These are phyloP conservation scores for Lagenidium giganteum DNA, from an alignment of 352 stramenopile genomes.

Conservation along the genomic window DNA sequence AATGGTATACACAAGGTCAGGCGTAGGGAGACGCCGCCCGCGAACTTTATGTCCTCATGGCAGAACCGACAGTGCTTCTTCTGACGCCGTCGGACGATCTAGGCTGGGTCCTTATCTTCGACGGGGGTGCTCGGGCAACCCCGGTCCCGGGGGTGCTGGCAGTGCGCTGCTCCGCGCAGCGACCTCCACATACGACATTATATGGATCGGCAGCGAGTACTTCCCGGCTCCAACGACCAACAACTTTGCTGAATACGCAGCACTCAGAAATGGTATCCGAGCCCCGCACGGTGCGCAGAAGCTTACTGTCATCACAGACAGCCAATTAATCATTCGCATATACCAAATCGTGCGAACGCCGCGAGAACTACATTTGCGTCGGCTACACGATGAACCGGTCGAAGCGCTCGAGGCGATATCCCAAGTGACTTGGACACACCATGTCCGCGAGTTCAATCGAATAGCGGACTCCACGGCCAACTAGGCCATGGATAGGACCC, in stretches of 20 bases:
- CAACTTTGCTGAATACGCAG: constrained; percentile 10
- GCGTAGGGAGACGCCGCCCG: too few species aligned
- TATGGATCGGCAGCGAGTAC: too few species aligned
- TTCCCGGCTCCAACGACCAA: constrained; percentile 3
- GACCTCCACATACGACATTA: too few species aligned
- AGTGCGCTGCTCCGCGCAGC: too few species aligned
- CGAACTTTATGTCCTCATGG: too few species aligned
- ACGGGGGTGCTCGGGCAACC: too few species aligned
- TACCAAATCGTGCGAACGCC: background rate
- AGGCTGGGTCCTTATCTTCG: too few species aligned
- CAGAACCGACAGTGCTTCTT: too few species aligned
- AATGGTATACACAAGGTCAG: too few species aligned
- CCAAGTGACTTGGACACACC: constrained; percentile 1
- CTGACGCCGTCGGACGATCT: too few species aligned
- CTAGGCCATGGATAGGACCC: constrained; percentile 1
- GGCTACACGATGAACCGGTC: background rate
- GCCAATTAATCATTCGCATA: constrained; percentile 4
- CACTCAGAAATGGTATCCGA: background rate
- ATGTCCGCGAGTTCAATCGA: constrained; percentile 18
- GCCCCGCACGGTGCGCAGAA: background rate
- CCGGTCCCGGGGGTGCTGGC: too few species aligned
- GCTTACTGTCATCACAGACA: constrained; percentile 5
- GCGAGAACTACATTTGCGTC: background rate
- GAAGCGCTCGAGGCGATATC: background rate
- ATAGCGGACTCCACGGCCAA: constrained; percentile 11